phyloP scores from a whole-genome alignment of 768 basidiomycete species.

The Lactifluus hygrophoroides region DNA sequence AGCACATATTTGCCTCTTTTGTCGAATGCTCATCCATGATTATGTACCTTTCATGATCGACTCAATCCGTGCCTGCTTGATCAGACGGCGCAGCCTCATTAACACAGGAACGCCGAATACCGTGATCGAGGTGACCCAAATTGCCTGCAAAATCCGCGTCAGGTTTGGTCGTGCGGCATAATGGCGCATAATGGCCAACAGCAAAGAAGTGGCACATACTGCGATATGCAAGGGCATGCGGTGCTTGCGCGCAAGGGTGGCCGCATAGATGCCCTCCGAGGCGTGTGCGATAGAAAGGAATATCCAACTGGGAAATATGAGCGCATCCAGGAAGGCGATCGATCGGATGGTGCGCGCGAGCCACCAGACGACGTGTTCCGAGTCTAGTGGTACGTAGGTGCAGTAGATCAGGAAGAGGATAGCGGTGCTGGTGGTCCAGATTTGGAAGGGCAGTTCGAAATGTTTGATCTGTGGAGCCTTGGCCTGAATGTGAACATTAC shows the following conservation, averaged over 20 bases:
- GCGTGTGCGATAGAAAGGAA: conserved; percentile 32
- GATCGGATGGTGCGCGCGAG: conserved; percentile 30
- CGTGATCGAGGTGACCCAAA: conserved; percentile 46
- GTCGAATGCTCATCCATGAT: conserved; percentile 26
- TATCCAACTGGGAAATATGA: conserved; percentile 30
- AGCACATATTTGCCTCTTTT: background rate
- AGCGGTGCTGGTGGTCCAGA: conserved; percentile 24
- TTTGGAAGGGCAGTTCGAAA: conserved; percentile 39
- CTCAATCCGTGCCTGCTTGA: conserved; percentile 64
- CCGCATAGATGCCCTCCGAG: conserved; percentile 42
- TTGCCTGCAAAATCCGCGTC: conserved; percentile 30
- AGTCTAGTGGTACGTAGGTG: conserved; percentile 24
- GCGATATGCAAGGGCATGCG: conserved; percentile 37
- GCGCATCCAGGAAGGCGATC: conserved; percentile 25
- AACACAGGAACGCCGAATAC: conserved; percentile 49
- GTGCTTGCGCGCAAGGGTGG: conserved; percentile 41
- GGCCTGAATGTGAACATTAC: background rate
- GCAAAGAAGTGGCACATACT: conserved; percentile 27
- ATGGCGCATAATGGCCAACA: background rate
- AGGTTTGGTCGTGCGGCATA: background rate
- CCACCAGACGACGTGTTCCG: conserved; percentile 16
- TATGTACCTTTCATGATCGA: conserved; percentile 63
- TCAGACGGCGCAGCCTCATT: conserved; percentile 43
- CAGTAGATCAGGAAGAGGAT: conserved; percentile 30
- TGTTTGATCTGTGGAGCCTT: conserved; percentile 47